phyloP scores from a whole-genome alignment of 352 stramenopile genomes.

The Globisporangium lucens region DNA sequence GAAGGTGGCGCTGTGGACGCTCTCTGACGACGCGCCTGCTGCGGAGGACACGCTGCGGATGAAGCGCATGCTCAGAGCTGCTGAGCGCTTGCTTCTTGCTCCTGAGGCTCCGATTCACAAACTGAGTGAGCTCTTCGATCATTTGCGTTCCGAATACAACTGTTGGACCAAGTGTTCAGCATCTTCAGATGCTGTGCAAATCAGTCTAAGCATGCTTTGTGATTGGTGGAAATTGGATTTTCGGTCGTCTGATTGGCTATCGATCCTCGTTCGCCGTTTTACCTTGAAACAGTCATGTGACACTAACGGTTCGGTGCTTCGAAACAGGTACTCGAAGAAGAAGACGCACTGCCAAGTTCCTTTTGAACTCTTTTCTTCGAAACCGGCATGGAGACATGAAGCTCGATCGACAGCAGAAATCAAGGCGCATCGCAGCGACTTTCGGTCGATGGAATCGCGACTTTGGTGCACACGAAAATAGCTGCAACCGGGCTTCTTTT shows the following conservation, averaged over 20 bases:
- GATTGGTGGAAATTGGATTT: background rate
- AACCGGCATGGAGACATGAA: background rate
- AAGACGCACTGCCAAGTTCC: too few species aligned
- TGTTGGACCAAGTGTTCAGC: background rate
- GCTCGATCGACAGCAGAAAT: too few species aligned
- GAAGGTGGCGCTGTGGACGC: background rate
- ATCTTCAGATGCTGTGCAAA: background rate
- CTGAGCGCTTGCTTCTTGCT: background rate
- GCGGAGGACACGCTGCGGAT: background rate
- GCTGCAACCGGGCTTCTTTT: too few species aligned
- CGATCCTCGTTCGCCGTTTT: background rate
- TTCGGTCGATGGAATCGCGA: too few species aligned
- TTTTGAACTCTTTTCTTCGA: background rate
- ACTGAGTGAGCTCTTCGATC: background rate
- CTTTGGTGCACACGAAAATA: too few species aligned
- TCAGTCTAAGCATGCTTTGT: background rate
- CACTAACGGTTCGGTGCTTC: background rate
- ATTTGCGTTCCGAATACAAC: background rate
- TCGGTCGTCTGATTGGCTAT: background rate
- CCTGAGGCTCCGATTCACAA: background rate
- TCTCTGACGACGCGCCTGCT: background rate
- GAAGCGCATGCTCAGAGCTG: background rate
- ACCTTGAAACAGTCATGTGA: background rate
- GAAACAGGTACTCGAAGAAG: background rate
- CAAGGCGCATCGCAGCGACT: too few species aligned